Percentiles rank a stretch among this genome's conserved stretches.
These are phyloP conservation scores for Medicago lupulina DNA, from an alignment of 306 rosid genomes.

Conservation along the genomic window DNA sequence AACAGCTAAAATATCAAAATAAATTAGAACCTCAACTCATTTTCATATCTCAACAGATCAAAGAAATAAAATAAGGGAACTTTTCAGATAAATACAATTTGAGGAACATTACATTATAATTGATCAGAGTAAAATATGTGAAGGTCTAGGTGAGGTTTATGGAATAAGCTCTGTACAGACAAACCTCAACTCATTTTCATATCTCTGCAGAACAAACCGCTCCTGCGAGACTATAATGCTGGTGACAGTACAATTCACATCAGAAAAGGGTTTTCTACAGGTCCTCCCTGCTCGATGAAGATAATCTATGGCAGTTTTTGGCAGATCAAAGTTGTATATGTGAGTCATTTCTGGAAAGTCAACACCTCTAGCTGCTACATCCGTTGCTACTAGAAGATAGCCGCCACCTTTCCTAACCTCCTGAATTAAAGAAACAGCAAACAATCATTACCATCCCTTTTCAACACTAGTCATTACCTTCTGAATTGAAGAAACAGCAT, in stretches of 20 bases:
- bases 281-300: conserved; percentile 98
- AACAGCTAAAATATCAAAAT: not conserved
- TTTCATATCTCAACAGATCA: too few relatives aligned
- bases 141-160: conserved; percentile 37
- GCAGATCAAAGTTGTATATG: conserved; percentile 87
- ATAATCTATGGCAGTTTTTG: conserved; percentile 78
- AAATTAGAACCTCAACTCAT: too few relatives aligned
- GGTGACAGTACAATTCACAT: conserved; percentile 69
- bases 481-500: not conserved
- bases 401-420: conserved; percentile 81
- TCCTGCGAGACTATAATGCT: conserved; percentile 70
- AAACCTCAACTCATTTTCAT: conserved; percentile 82
- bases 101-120: conserved; percentile 31
- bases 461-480: not conserved
- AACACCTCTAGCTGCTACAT: conserved; percentile 90
- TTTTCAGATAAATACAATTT: conserved; percentile 15
- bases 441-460: conserved; percentile 26
- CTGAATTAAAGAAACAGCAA: conserved; percentile 48
- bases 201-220: conserved; percentile 86
- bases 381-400: conserved; percentile 86
- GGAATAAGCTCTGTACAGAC: conserved; percentile 63
- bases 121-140: conserved; percentile 11
- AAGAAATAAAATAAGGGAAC: not conserved
- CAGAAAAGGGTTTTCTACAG: conserved; percentile 89
- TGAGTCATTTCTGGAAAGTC: conserved; percentile 92